Conservation (phyloP, 225 moss, liverwort and hornwort genomes). For the Sphagnum contortum region DNA sequence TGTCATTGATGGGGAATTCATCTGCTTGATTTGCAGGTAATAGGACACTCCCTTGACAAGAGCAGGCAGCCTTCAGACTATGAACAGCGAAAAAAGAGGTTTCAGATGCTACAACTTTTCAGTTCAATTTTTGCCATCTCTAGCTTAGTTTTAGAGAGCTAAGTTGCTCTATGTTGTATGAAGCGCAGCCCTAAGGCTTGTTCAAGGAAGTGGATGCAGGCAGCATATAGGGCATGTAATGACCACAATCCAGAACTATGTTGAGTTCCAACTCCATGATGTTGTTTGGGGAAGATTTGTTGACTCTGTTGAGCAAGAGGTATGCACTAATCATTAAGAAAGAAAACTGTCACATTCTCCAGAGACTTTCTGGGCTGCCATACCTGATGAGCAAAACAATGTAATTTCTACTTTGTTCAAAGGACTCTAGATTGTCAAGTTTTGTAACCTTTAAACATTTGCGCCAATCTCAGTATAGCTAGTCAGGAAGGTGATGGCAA, state of each 20-base stretch:
- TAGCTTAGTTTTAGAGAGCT: background rate
- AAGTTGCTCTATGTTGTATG: background rate
- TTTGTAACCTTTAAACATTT: conserved; percentile 22
- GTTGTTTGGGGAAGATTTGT: conserved; percentile 90
- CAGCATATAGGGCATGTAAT: conserved; percentile 92
- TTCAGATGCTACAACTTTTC: conserved; percentile 85
- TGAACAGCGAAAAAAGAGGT: conserved; percentile 69
- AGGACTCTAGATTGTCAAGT: too few relatives aligned
- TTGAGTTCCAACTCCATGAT: conserved; percentile 70
- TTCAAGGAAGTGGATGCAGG: conserved; percentile 19
- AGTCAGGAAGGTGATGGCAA: conserved; percentile 25
- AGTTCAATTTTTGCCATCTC: conserved; percentile 26
- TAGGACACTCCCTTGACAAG: conserved; percentile 61
- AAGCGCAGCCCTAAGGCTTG: background rate
- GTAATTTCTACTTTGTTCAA: too few relatives aligned
- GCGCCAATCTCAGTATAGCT: conserved; percentile 49
- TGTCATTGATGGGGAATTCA: background rate
- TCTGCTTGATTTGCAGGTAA: conserved; percentile 29
- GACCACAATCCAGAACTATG: conserved; percentile 74
- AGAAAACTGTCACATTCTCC: too few relatives aligned
- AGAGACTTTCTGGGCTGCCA: too few relatives aligned
- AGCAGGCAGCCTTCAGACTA: conserved; percentile 31
- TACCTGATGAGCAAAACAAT: too few relatives aligned
- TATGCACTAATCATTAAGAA: background rate
- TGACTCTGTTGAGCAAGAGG: conserved; percentile 33